These are phyloP conservation scores for Aspergillus udagawae DNA, from an alignment of 2,329 filamentous ascomycete species.

Conservation along the genomic window DNA sequence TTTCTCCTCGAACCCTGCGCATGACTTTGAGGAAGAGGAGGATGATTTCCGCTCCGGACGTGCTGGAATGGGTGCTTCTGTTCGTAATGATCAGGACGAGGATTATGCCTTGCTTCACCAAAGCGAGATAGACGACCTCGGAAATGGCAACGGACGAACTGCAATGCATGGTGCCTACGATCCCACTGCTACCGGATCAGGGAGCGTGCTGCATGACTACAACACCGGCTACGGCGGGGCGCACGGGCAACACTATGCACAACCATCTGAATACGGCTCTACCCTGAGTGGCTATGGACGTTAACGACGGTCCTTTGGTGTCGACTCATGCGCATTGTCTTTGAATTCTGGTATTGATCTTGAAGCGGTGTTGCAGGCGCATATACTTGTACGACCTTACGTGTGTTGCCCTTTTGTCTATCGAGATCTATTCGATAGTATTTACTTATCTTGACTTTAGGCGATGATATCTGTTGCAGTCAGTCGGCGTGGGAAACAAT, in stretches of 20 bases:
- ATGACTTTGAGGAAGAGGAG: constrained; percentile 44
- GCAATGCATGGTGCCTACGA: constrained; percentile 39
- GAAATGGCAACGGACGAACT: constrained; percentile 30
- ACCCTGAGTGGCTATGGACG: constrained; percentile 15
- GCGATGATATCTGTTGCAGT: neutral
- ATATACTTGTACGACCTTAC: constrained; percentile 18
- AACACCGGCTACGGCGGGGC: constrained; percentile 41
- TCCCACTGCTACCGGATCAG: constrained; percentile 30
- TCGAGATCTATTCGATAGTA: neutral
- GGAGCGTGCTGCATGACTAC: constrained; percentile 38
- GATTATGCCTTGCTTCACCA: constrained; percentile 52
- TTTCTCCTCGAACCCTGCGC: constrained; percentile 44
- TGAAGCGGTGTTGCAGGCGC: constrained; percentile 31
- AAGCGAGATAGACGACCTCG: constrained; percentile 42
- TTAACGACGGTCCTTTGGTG: neutral
- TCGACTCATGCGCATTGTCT: neutral
- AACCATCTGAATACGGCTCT: constrained; percentile 14
- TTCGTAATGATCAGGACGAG: constrained; percentile 42
- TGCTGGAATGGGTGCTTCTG: constrained; percentile 37
- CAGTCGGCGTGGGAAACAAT: neutral
- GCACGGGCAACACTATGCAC: constrained; percentile 32
- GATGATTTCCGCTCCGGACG: constrained; percentile 42
- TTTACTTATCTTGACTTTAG: neutral
- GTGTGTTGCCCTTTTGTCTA: constrained; percentile 11
- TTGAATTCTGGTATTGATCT: constrained; percentile 25